Percentiles rank a stretch among this genome's conserved stretches.
These are phyloP conservation scores for Cairneyella variabilis DNA, from an alignment of 495 filamentous ascomycete genomes.

Conservation along the genomic window DNA sequence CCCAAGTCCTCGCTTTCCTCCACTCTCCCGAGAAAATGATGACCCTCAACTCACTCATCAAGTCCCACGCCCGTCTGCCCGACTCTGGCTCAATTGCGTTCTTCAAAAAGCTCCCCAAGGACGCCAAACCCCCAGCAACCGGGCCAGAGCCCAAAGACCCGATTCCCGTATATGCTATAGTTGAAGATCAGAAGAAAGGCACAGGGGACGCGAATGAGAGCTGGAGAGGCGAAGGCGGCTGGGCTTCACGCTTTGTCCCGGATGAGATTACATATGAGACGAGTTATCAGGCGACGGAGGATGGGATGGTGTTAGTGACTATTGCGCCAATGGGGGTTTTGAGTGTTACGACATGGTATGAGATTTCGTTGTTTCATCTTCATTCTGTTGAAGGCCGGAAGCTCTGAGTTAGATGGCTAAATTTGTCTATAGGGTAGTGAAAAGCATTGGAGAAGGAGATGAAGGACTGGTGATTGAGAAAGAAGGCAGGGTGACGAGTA, in stretches of 20 bases:
- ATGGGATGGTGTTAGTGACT: slow-evolving; percentile 14
- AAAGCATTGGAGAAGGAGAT: background rate
- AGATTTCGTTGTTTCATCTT: too few species aligned
- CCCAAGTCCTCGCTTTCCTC: slow-evolving; percentile 16
- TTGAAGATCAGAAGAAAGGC: background rate
- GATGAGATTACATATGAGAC: slow-evolving; percentile 16
- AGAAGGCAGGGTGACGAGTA: slow-evolving; percentile 15
- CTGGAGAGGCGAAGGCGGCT: slow-evolving; percentile 20
- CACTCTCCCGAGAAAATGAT: slow-evolving; percentile 17
- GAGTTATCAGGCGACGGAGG: background rate
- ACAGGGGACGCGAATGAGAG: background rate
- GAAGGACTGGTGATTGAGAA: slow-evolving; percentile 14
- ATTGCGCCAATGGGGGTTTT: slow-evolving; percentile 23
- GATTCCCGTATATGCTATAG: slow-evolving; percentile 8
- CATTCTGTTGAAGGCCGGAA: too few species aligned
- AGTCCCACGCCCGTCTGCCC: slow-evolving; percentile 12
- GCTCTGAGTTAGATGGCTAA: too few species aligned
- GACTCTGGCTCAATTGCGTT: slow-evolving; percentile 5
- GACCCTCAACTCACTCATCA: slow-evolving; percentile 19
- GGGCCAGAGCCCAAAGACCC: background rate
- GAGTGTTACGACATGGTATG: slow-evolving; percentile 17
- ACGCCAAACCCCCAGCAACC: slow-evolving; percentile 8
- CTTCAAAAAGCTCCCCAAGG: slow-evolving; percentile 5
- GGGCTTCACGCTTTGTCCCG: slow-evolving; percentile 18
- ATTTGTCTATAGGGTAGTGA: too few species aligned